Base-by-base conservation (phyloP, 306 rosid species). In the Alnus rubra region DNA sequence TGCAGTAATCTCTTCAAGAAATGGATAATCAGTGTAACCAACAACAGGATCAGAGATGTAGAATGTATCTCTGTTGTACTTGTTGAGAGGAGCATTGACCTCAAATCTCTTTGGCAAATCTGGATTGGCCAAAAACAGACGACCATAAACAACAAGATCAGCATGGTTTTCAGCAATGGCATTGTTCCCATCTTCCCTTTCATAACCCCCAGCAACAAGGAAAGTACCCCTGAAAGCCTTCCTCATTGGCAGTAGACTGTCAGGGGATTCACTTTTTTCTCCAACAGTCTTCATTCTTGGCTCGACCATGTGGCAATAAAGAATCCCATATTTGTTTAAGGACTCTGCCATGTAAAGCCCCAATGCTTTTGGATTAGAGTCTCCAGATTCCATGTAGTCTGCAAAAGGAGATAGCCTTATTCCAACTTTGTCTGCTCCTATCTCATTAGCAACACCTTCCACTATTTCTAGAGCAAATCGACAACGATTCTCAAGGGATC, bases 1-100 rank as follows among this genome's bases (percentile, higher is more conserved):
- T 33, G 37, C 37, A 33, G 11, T 11, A 55, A 0, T 5, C 0
- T 65, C 71, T 74, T 87, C 80, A 14, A 93, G 87, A 85, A 89
- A 88, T 53, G 94, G 90, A 58, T 93, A 88, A 69, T 91, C 96
- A 2, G 65, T 88, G 77, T 91, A 93, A 50, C 96, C 92, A 47
- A 86, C 0, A 47, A 86, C 65, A 0, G 92, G 96, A 78, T 89
- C 96, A 28, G 65, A 8, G 47, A 2, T 15, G 74, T 84, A 89
- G 59, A 91, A 89, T 7, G 93, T 91, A 3, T 71, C 77, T 14
- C 88, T 30, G 1, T 77, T 60, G 76, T 91, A 87, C 87, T 84
- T 87, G 75, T 91, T 91, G 18, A 91, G 85, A 49, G 90, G 84
- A 52, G 90, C 91, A 74, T 86, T 44, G n/a, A 86, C 81, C 33